Percentiles rank a stretch among this genome's conserved stretches.
phyloP scores from a whole-genome alignment of 345 rosid genomes.

The Kandelia obovata region DNA sequence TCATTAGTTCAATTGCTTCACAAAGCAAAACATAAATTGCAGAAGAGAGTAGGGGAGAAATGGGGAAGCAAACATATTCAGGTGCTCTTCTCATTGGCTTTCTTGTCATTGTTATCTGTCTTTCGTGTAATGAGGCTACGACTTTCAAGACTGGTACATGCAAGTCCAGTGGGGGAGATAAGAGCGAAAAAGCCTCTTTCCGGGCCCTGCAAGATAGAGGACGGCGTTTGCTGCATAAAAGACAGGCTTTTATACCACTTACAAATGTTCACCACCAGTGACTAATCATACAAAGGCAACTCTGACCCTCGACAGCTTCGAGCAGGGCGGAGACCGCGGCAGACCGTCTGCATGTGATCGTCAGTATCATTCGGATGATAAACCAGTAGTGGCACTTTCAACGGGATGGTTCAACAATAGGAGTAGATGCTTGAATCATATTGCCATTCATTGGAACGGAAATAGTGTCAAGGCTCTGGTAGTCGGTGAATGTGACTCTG shows the following conservation, averaged over 20 bases:
- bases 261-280: conserved; percentile 13
- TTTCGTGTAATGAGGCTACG: neutral
- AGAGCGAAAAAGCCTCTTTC: neutral
- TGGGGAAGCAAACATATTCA: neutral
- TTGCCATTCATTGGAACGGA: conserved; percentile 12
- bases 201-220: neutral
- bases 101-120: neutral
- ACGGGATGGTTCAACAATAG: conserved; percentile 16
- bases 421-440: conserved; percentile 10
- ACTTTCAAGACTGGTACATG: neutral
- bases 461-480: conserved; percentile 12
- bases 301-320: conserved; percentile 15
- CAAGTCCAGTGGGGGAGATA: neutral
- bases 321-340: conserved; percentile 5
- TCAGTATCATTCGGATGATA: conserved; percentile 4
- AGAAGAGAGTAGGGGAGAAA: neutral
- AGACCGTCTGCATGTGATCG: conserved; percentile 13
- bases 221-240: neutral
- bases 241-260: neutral
- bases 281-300: conserved; percentile 6
- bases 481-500: conserved; percentile 17
- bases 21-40: neutral
- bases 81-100: neutral
- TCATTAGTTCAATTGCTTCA: too few relatives aligned
- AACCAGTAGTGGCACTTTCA: conserved; percentile 18